Evolutionary conservation across 371 early-diverging fungal species (phyloP).

Genomic region (Apophysomyces ossiformis): DNA sequence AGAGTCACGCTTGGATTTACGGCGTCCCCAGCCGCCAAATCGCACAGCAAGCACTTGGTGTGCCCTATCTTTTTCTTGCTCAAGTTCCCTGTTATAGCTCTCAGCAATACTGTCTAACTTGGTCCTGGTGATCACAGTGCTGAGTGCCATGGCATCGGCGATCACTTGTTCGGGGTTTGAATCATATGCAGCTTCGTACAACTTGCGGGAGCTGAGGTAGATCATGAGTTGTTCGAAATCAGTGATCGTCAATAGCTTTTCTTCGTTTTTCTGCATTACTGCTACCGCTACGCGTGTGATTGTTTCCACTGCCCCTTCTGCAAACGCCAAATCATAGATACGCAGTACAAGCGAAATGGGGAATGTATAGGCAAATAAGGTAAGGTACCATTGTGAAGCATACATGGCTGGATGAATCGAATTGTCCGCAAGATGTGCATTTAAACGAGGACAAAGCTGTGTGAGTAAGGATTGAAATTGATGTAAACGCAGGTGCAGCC

Average conservation of each 20-base stretch:
- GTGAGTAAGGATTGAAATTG: constrained; percentile 87
- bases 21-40: constrained; percentile 21
- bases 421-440: constrained; percentile 73
- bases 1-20: constrained; percentile 30
- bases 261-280: constrained; percentile 81
- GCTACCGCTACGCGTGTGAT: constrained; percentile 90
- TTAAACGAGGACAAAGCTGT: constrained; percentile 80
- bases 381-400: constrained; percentile 94
- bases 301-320: constrained; percentile 84
- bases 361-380: constrained; percentile 93
- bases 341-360: constrained; percentile 89
- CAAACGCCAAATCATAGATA: constrained; percentile 90
- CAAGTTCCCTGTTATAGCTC: constrained; percentile 59
- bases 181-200: constrained; percentile 77
- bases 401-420: constrained; percentile 89
- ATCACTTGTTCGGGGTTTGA: constrained; percentile 73
- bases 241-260: constrained; percentile 68
- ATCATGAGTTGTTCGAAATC: constrained; percentile 88
- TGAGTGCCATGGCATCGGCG: constrained; percentile 75
- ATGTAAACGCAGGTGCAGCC: constrained; percentile 83
- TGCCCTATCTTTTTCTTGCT: constrained; percentile 59
- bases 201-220: constrained; percentile 74
- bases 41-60: constrained; percentile 57
- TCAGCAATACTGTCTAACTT: constrained; percentile 77
- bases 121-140: constrained; percentile 66